Percentiles rank a stretch among this genome's conserved stretches.
Conservation (phyloP, 371 early-diverging fungal genomes). For the Smittium culicis region DNA sequence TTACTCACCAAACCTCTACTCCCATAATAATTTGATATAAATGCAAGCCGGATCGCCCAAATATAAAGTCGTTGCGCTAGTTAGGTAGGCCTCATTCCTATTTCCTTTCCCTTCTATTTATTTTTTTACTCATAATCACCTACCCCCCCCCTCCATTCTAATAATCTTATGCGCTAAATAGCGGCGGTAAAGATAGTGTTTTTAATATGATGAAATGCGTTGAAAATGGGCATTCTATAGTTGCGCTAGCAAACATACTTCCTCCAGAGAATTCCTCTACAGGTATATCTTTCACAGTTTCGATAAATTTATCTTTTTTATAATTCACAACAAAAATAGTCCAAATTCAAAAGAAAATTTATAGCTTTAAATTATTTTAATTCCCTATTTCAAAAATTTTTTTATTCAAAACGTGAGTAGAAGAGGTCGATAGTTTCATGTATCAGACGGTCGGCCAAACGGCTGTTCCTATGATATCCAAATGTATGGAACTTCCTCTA, state of each 20-base stretch:
- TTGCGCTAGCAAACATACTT: conserved; percentile 87
- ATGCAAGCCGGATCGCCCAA: neutral
- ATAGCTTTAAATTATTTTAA: too few relatives aligned
- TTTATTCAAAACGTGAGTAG: conserved; percentile 24
- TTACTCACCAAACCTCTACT: too few relatives aligned
- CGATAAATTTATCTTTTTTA: neutral
- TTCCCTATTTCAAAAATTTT: neutral
- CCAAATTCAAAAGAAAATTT: too few relatives aligned
- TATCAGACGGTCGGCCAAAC: conserved; percentile 98
- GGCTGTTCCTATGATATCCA: conserved; percentile 65
- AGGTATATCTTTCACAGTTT: conserved; percentile 32
- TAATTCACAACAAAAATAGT: too few relatives aligned
- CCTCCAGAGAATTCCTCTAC: conserved; percentile 48
- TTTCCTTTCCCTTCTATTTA: too few relatives aligned
- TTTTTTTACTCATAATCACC: neutral
- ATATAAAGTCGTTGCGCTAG: neutral
- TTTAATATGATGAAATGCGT: conserved; percentile 93
- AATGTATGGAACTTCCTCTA: conserved; percentile 84
- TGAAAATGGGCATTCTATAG: conserved; percentile 85
- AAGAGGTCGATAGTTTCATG: conserved; percentile 96
- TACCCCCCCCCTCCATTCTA: neutral
- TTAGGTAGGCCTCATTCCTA: too few relatives aligned
- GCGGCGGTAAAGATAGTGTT: conserved; percentile 99
- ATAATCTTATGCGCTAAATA: conserved; percentile 18
- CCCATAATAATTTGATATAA: neutral